A percentile compares a stretch with the other conserved stretches of the same genome.
These are phyloP conservation scores for Echinosophora koreensis DNA, from an alignment of 306 rosid species.

Conservation along the genomic window DNA sequence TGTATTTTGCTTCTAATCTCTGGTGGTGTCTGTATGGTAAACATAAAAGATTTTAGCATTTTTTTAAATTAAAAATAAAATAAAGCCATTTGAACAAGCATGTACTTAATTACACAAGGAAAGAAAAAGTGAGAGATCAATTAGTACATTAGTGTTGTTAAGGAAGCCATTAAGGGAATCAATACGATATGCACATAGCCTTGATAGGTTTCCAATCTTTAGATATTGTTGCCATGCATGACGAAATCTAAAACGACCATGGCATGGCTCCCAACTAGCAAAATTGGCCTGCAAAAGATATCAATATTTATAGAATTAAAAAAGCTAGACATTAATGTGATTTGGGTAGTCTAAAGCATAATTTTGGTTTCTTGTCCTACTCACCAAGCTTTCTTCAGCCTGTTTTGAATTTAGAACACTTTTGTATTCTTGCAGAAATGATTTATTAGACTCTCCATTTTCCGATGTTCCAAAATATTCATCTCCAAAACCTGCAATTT, in stretches of 20 bases:
- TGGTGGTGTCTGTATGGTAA: constrained; percentile 34
- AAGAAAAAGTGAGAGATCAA: neutral
- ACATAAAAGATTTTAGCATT: neutral
- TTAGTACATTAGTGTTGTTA: constrained; percentile 38
- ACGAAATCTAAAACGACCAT: constrained; percentile 54
- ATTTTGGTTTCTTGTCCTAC: constrained; percentile 2
- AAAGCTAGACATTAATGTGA: neutral
- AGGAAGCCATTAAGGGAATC: constrained; percentile 59
- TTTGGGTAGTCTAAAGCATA: neutral
- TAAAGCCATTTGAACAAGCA: no score
- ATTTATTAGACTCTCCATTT: constrained; percentile 22
- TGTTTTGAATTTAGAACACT: constrained; percentile 62
- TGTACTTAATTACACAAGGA: no score
- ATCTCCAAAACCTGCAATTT: constrained; percentile 51
- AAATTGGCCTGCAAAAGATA: constrained; percentile 53
- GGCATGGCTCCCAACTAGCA: constrained; percentile 70
- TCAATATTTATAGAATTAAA: neutral
- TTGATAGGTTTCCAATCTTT: constrained; percentile 56
- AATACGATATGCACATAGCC: constrained; percentile 60
- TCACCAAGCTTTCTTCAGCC: constrained; percentile 57
- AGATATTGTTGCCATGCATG: constrained; percentile 70
- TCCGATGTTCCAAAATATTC: constrained; percentile 47
- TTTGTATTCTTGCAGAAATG: constrained; percentile 53
- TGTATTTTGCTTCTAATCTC: constrained; percentile 48
- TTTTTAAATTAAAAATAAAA: no score